Evolutionary conservation across 768 basidiomycete species (phyloP), one percentile per base, ranked within the genome.

Genomic region (Amanita phalloides): DNA sequence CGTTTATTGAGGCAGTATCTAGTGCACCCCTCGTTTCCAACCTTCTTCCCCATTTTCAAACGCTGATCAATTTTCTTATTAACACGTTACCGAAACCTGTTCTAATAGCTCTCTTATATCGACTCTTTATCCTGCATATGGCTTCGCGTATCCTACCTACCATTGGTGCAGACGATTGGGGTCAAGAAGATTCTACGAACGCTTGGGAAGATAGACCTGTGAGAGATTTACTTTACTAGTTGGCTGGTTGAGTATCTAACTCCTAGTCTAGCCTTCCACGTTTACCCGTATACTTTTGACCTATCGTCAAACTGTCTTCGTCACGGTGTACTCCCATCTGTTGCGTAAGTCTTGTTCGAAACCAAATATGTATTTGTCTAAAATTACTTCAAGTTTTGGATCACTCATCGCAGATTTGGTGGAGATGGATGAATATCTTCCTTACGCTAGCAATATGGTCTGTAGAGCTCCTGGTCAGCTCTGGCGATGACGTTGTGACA

Each of bases 381-480:
- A 30, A 30, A 23, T 55, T 38, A 50, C 9, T 10, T 42, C 49
- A 25, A 90, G 90, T 92, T 42, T 71, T 92, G 49, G 90, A 92
- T 59, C 85, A 88, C 60, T 86, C 89, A 17, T 88, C 87, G n/a
- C 90, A 91, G 61, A 79, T 90, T 45, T 92, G 90, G 90, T 91
- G 90, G 86, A 77, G 90, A 55, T 91, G 90, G 89, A 83, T 84
- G 72, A 88, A 89, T 61, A 83, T 92, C 32, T 88, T 90, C 69
- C 85, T 91, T 66, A 90, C 87, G 3, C 73, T 92, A 26, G 71
- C 82, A 23, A 76, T 90, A 38, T 92, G 90, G 90, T 80, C 84
- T 9, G 70, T 91, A 21, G 90, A 91, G 65, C 73, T 91, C 44
- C 64, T 86, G 28, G 86, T 92, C 51, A 81, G 82, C 68, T 77